phyloP scores from a whole-genome alignment of 2,329 filamentous ascomycete genomes.

The Ophiostoma populinum region DNA sequence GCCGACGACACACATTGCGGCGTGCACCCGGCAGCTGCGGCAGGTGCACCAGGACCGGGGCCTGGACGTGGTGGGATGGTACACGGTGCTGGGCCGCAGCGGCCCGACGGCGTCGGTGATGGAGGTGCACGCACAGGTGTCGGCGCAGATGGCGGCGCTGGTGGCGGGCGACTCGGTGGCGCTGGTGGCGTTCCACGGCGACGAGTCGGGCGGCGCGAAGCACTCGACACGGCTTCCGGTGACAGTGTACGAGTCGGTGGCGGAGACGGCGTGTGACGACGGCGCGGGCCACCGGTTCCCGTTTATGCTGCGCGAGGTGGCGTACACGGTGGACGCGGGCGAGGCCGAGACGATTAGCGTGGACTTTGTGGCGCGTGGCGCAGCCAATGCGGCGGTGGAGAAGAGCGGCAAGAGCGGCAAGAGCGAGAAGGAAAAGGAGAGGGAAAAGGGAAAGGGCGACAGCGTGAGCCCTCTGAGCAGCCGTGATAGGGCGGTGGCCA shows the following conservation, averaged over 20 bases:
- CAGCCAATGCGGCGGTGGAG: constrained; percentile 55
- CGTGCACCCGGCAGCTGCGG: no score
- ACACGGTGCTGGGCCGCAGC: constrained; percentile 54
- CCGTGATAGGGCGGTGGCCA: constrained; percentile 11
- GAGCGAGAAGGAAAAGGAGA: no score
- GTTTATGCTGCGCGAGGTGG: constrained; percentile 65
- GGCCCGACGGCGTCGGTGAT: constrained; percentile 56
- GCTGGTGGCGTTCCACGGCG: constrained; percentile 72
- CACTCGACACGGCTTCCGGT: constrained; percentile 62
- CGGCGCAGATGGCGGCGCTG: constrained; percentile 62
- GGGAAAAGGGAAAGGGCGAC: not conserved
- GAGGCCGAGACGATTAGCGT: constrained; percentile 97
- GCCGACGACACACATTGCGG: no score
- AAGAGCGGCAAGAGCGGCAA: constrained; percentile 15
- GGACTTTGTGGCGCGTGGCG: constrained; percentile 76
- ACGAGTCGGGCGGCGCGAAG: constrained; percentile 52
- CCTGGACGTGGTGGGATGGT: constrained; percentile 85
- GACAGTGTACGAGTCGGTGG: constrained; percentile 75
- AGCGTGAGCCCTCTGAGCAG: constrained; percentile 1
- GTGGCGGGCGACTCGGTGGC: constrained; percentile 67
- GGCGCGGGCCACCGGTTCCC: constrained; percentile 15
- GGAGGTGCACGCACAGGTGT: constrained; percentile 66
- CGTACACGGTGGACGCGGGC: constrained; percentile 79
- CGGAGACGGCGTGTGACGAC: constrained; percentile 46
- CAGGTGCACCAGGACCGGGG: constrained; percentile 71